Base-by-base conservation (phyloP, 257 asterid genomes). In the Leptodermis oblonga region DNA sequence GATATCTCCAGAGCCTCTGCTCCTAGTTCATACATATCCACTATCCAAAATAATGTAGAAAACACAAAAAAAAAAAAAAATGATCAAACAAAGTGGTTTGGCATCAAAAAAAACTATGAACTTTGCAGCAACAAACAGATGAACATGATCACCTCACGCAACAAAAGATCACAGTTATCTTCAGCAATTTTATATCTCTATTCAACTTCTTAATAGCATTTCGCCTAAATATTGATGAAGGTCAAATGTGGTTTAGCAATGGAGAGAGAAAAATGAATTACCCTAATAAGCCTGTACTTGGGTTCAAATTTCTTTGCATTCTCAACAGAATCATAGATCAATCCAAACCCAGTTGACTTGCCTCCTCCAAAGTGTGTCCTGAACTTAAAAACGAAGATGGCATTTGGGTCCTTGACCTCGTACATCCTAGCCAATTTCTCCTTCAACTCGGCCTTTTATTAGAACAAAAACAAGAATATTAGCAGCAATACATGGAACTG, bases 291-390 rank as follows among this genome's bases (percentile, higher is more conserved):
- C 73, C 98, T 81, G 76, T 92, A 90, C 74, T 92, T 89, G 0
- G 98, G 98, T 86, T 92, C 98, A 0, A 45, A 92, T 62, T 92
- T 92, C 87, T 89, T 92, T 0, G 98, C 98, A 52, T 80, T 92
- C 78, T 92, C 98, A 25, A 92, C 98, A 11, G 95, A 81, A 66
- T 92, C 98, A 18, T 92, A 89, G 62, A 92, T 92, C 89, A 92
- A 77, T 22, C 97, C 97, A 72, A 92, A 89, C 9, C 97, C 97
- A 7, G 98, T 92, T 23, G 98, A 92, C 77, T 92, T 92, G 74
- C 98, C 98, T 42, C 98, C 98, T 77, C 98, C 98, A 74, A 92
- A 92, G 80, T 92, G 98, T 31, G 98, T 89, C 81, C 98, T 81
- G 85, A 89, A 92, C 86, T 92, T 92, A 81, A 92, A 92, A 46